Percentiles rank a stretch among this genome's conserved stretches.
Conservation (phyloP, 2,329 filamentous ascomycete genomes). For the Talaromyces sp. region DNA sequence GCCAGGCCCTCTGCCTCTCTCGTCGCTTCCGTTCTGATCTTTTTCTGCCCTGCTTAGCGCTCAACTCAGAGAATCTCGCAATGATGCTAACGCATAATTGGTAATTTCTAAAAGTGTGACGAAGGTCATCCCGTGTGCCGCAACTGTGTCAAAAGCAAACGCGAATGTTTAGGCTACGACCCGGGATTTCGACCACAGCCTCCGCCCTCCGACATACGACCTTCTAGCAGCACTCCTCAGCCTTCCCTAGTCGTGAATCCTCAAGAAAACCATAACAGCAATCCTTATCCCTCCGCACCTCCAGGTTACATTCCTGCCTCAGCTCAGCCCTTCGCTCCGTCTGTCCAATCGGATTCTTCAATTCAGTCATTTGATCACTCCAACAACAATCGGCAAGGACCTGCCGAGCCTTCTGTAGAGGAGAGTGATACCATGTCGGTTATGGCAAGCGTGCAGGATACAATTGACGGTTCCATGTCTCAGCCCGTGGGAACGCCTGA, state of each 20-base stretch:
- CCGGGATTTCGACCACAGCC: slow-evolving; percentile 68
- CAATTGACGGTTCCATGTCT: slow-evolving; percentile 29
- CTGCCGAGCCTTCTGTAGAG: slow-evolving; percentile 66
- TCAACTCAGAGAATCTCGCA: slow-evolving; percentile 20
- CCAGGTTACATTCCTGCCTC: slow-evolving; percentile 40
- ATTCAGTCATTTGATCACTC: slow-evolving; percentile 44
- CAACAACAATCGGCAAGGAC: slow-evolving; percentile 28
- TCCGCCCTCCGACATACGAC: slow-evolving; percentile 68
- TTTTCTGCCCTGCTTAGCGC: slow-evolving; percentile 13
- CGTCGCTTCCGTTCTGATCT: slow-evolving; percentile 18
- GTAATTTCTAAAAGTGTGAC: slow-evolving; percentile 67
- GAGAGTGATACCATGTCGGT: slow-evolving; percentile 31
- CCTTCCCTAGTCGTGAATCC: slow-evolving; percentile 41
- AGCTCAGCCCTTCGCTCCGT: slow-evolving; percentile 39
- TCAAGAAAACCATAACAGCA: slow-evolving; percentile 13
- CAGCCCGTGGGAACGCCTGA: slow-evolving; percentile 26
- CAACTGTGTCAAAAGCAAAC: slow-evolving; percentile 66
- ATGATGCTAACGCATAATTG: slow-evolving; percentile 22
- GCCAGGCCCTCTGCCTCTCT: slow-evolving; percentile 7
- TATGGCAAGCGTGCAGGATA: slow-evolving; percentile 35
- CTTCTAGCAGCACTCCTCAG: slow-evolving; percentile 45
- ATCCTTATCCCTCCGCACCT: slow-evolving; percentile 35
- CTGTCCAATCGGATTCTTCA: slow-evolving; percentile 36
- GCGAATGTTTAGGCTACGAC: slow-evolving; percentile 65
- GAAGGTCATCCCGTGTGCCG: slow-evolving; percentile 86